Percentiles rank a stretch among this genome's conserved stretches.
Conservation (phyloP, 2,329 filamentous ascomycete species). For the Alternaria viburni region DNA sequence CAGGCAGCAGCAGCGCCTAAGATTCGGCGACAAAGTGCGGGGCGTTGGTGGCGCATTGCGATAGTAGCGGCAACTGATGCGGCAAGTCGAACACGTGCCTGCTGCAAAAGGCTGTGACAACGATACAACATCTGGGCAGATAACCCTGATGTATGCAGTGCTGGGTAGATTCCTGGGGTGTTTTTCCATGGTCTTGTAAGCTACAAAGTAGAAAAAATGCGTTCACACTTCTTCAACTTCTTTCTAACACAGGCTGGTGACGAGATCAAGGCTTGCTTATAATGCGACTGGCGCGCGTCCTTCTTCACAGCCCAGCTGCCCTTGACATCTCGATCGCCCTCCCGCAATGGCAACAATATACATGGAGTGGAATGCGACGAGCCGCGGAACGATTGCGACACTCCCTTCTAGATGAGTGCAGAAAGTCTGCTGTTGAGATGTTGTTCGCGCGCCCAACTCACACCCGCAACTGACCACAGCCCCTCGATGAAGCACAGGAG, state of each 20-base stretch:
- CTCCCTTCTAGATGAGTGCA: background rate
- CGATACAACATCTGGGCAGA: background rate
- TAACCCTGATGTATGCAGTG: background rate
- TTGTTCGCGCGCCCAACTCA: background rate
- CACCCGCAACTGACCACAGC: background rate
- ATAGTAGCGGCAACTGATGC: background rate
- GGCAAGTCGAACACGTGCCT: background rate
- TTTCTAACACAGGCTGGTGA: no score
- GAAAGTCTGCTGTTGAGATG: background rate
- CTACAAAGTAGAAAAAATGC: background rate
- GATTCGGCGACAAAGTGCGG: background rate
- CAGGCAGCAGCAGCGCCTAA: background rate
- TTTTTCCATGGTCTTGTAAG: background rate
- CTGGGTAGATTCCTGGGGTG: fast-evolving
- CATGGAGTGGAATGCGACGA: fast-evolving
- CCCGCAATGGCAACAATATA: fast-evolving
- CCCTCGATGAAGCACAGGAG: background rate
- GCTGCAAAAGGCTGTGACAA: background rate
- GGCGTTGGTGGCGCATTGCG: background rate
- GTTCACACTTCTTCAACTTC: background rate
- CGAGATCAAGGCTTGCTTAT: no score
- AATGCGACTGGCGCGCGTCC: no score
- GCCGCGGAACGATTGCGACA: background rate
- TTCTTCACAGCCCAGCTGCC: background rate
- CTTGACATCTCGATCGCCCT: background rate